Conservation (phyloP, 2,329 filamentous ascomycete species). For the Fusarium citri region DNA sequence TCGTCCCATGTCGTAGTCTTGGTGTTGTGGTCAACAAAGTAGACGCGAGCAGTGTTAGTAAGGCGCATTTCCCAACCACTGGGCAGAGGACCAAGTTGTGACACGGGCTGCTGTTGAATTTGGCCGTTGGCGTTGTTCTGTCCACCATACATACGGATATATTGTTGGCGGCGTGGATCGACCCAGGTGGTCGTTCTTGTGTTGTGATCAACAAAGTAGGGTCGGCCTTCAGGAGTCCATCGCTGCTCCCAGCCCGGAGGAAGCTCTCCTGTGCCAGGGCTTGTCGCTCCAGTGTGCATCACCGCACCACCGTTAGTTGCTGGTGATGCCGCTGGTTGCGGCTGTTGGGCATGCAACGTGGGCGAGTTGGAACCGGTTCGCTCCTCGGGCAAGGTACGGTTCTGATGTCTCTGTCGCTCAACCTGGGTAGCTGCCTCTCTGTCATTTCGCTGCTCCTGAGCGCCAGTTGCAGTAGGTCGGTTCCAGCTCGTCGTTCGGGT, state of each 20-base stretch:
- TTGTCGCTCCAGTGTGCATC: slow-evolving; percentile 94
- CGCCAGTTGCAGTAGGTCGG: slow-evolving; percentile 82
- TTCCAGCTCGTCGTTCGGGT: slow-evolving; percentile 97
- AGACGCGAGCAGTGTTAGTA: slow-evolving; percentile 96
- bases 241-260: slow-evolving; percentile 97
- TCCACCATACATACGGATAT: slow-evolving; percentile 95
- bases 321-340: slow-evolving; percentile 53
- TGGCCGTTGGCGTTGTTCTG: slow-evolving; percentile 86
- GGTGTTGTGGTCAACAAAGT: slow-evolving; percentile 99
- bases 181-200: slow-evolving; percentile 99
- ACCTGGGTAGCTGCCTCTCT: slow-evolving; percentile 92
- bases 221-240: slow-evolving; percentile 91
- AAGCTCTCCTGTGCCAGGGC: slow-evolving; percentile 92
- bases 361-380: slow-evolving; percentile 94
- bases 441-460: slow-evolving; percentile 76
- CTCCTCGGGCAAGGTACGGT: slow-evolving; percentile 94
- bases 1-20: slow-evolving; percentile 99
- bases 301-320: slow-evolving; percentile 73
- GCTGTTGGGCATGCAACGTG: slow-evolving; percentile 70
- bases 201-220: slow-evolving; percentile 99
- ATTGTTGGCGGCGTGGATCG: slow-evolving; percentile 95
- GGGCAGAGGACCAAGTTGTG: slow-evolving; percentile 91
- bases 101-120: slow-evolving; percentile 97
- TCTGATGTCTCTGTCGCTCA: slow-evolving; percentile 93
- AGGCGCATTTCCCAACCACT: slow-evolving; percentile 99